phyloP scores from a whole-genome alignment of 768 basidiomycete genomes.

The Kwoniella botswanensis region DNA sequence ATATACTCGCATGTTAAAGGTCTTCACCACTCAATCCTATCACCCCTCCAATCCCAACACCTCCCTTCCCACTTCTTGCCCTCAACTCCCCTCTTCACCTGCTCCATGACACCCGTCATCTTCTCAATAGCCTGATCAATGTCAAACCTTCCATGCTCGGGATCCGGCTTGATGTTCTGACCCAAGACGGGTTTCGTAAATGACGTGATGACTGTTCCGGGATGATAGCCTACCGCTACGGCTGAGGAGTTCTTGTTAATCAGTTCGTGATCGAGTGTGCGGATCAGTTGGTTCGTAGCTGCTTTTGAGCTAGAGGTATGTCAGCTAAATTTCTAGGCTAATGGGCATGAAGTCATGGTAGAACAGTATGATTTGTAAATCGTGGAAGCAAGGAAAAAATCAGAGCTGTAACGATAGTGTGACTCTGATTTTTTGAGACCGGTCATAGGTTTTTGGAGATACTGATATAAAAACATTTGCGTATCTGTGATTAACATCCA shows the following conservation, averaged over 20 bases:
- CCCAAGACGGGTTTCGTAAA: slow-evolving; percentile 55
- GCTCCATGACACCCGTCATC: slow-evolving; percentile 45
- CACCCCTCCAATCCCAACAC: slow-evolving; percentile 57
- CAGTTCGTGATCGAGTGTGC: slow-evolving; percentile 59
- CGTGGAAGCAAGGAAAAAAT: too few species aligned
- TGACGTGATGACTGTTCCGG: slow-evolving; percentile 56
- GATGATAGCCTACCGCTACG: slow-evolving; percentile 56
- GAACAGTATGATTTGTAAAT: too few species aligned
- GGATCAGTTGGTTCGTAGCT: slow-evolving; percentile 60
- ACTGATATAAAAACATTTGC: too few species aligned
- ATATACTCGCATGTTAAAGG: too few species aligned
- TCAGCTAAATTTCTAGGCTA: background rate
- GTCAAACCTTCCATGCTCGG: slow-evolving; percentile 56
- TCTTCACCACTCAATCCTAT: slow-evolving; percentile 43
- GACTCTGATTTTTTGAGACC: too few species aligned
- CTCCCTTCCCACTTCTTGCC: slow-evolving; percentile 43
- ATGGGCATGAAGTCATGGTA: too few species aligned
- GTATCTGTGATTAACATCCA: too few species aligned
- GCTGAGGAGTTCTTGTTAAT: slow-evolving; percentile 57
- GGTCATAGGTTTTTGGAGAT: too few species aligned
- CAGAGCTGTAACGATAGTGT: too few species aligned
- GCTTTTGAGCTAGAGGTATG: slow-evolving; percentile 58
- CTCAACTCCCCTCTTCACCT: slow-evolving; percentile 31
- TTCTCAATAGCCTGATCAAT: slow-evolving; percentile 54
- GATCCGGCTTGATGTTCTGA: slow-evolving; percentile 44